These are phyloP conservation scores for Gastrolobium bilobum DNA, from an alignment of 306 rosid genomes.

Conservation along the genomic window DNA sequence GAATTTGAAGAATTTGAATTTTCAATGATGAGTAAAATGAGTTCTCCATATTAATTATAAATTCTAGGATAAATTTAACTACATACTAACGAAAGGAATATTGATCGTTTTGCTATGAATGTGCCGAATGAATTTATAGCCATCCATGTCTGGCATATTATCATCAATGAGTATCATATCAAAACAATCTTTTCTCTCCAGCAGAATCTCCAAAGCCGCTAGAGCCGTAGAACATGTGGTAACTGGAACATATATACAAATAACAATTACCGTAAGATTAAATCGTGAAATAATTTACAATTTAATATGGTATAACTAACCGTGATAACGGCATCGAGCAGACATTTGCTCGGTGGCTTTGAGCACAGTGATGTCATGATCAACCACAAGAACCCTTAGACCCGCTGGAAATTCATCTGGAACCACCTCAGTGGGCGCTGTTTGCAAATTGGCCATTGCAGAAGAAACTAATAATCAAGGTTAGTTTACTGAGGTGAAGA, in stretches of 20 bases:
- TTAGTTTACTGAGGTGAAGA: too few relatives aligned
- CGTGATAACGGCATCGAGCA: conserved; percentile 54
- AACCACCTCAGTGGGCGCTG: conserved; percentile 18
- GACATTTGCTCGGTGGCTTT: conserved; percentile 55
- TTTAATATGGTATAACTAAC: conserved; percentile 13
- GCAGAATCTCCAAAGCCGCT: conserved; percentile 61
- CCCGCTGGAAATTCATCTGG: conserved; percentile 58
- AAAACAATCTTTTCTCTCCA: conserved; percentile 55
- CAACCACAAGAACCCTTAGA: conserved; percentile 71
- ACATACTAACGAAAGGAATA: conserved; percentile 75
- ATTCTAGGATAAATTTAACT: not conserved
- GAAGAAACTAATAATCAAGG: too few relatives aligned
- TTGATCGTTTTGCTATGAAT: conserved; percentile 59
- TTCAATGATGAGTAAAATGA: conserved; percentile 10
- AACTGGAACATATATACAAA: conserved; percentile 48
- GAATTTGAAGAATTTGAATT: too few relatives aligned
- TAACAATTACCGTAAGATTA: not conserved
- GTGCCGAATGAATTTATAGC: conserved; percentile 59
- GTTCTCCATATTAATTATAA: not conserved
- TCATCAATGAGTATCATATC: conserved; percentile 74
- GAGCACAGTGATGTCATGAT: conserved; percentile 57
- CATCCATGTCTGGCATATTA: conserved; percentile 75
- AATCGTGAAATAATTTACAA: not conserved
- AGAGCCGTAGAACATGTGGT: conserved; percentile 52
- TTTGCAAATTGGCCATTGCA: conserved; percentile 28